Percentiles rank a stretch among this genome's conserved stretches.
Evolutionary conservation across 1,284 basidiomycete genomes (phyloP).

Genomic region (Abortiporus biennis): DNA sequence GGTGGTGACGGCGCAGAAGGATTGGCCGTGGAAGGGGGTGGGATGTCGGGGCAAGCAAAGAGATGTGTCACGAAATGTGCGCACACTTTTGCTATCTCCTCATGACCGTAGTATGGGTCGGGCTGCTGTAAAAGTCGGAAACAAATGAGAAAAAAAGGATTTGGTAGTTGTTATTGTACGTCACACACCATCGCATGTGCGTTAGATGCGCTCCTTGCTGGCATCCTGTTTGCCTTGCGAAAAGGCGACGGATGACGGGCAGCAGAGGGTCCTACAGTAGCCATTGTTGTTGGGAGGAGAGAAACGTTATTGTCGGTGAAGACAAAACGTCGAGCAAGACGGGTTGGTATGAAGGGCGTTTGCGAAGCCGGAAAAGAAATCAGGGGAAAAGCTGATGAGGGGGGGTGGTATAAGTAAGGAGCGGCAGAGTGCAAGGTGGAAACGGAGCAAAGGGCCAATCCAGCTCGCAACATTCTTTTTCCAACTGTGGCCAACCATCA

Average conservation of each 20-base stretch:
- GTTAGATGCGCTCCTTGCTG: constrained; percentile 6
- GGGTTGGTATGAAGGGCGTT: too few species aligned
- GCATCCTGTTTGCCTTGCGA: constrained; percentile 19
- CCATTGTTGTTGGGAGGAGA: constrained; percentile 23
- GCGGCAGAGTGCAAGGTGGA: too few species aligned
- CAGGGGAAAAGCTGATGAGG: too few species aligned
- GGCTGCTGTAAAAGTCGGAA: constrained; percentile 11
- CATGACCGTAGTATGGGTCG: constrained; percentile 81
- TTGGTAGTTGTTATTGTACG: not conserved
- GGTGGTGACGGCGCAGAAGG: constrained; percentile 46
- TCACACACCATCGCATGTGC: constrained; percentile 16
- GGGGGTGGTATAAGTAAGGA: too few species aligned
- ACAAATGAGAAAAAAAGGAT: too few species aligned
- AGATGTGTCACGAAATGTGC: constrained; percentile 77
- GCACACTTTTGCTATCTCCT: constrained; percentile 56
- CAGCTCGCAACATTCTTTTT: too few species aligned
- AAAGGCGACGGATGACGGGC: constrained; percentile 26
- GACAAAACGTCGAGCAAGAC: constrained; percentile 7
- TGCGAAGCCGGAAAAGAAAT: too few species aligned
- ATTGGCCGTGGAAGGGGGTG: constrained; percentile 23
- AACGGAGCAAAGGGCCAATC: too few species aligned
- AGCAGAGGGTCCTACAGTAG: constrained; percentile 23
- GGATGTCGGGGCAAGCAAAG: constrained; percentile 65
- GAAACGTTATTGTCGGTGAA: constrained; percentile 11
- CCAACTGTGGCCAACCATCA: too few species aligned